A percentile compares a stretch with the other conserved stretches of the same genome.
These are phyloP conservation scores for Salix udensis DNA, from an alignment of 345 rosid genomes.

Conservation along the genomic window DNA sequence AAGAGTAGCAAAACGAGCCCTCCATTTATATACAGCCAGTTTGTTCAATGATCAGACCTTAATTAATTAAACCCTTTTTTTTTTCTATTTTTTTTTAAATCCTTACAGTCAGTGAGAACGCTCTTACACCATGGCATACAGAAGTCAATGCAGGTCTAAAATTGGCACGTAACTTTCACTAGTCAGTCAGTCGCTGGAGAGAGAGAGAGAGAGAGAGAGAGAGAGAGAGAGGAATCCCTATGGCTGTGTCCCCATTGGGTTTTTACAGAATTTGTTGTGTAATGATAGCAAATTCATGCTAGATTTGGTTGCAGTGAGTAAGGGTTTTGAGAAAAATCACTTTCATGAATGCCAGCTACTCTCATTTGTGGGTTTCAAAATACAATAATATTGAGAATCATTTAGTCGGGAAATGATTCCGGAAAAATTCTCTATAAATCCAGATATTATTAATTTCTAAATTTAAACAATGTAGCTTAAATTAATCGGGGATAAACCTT, in stretches of 20 bases:
- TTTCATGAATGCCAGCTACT: too few species aligned
- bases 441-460: too few species aligned
- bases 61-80: background rate
- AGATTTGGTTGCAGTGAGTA: too few species aligned
- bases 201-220: background rate
- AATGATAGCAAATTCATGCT: background rate
- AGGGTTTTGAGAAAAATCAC: too few species aligned
- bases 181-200: background rate
- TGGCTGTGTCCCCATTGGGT: background rate
- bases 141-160: background rate
- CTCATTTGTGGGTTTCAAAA: too few species aligned
- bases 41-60: background rate
- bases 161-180: background rate
- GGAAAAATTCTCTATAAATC: too few species aligned
- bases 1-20: background rate
- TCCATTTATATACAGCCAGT: background rate
- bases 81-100: background rate
- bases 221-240: background rate
- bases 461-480: too few species aligned
- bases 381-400: too few species aligned
- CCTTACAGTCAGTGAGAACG: constrained; percentile 8
- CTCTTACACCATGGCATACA: constrained; percentile 14
- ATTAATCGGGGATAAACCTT: too few species aligned
- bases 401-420: too few species aligned
- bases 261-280: background rate